phyloP scores from a whole-genome alignment of 2,329 filamentous ascomycete genomes.

The Pezicula rhizophila region DNA sequence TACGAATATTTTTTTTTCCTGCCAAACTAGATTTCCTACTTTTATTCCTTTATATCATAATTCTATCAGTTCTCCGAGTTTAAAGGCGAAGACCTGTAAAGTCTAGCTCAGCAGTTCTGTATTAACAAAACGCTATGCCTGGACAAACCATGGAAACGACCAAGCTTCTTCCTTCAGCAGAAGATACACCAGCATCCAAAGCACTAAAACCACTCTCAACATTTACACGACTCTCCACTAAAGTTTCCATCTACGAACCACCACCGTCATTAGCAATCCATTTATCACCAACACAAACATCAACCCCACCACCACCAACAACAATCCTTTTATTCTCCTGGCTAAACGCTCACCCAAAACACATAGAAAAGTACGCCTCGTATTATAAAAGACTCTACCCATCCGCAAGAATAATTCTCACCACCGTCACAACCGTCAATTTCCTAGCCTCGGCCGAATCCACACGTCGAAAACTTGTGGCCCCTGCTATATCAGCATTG shows the following conservation, averaged over 20 bases:
- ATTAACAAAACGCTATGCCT: too few species aligned
- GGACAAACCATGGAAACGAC: too few species aligned
- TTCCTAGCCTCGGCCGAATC: slow-evolving; percentile 34
- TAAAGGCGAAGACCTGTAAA: too few species aligned
- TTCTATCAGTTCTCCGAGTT: too few species aligned
- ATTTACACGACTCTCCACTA: slow-evolving; percentile 17
- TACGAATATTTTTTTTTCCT: too few species aligned
- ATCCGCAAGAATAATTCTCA: slow-evolving; percentile 41
- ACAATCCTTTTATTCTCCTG: slow-evolving; percentile 50
- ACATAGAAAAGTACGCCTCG: slow-evolving; percentile 49
- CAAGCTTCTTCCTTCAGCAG: too few species aligned
- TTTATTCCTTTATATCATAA: too few species aligned
- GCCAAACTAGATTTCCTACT: too few species aligned
- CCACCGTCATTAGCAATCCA: not conserved
- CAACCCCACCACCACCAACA: slow-evolving; percentile 9
- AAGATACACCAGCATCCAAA: too few species aligned
- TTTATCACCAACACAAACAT: not conserved
- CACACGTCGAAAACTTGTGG: slow-evolving; percentile 23
- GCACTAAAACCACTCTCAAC: slow-evolving; percentile 16
- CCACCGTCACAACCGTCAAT: slow-evolving; percentile 40
- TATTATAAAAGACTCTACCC: slow-evolving; percentile 47
- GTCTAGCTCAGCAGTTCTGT: too few species aligned
- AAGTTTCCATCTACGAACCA: slow-evolving; percentile 16
- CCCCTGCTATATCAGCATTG: slow-evolving; percentile 20
- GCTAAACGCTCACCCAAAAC: slow-evolving; percentile 49